Conservation (phyloP, 83 land plant species). For the Picea engelmannii region DNA sequence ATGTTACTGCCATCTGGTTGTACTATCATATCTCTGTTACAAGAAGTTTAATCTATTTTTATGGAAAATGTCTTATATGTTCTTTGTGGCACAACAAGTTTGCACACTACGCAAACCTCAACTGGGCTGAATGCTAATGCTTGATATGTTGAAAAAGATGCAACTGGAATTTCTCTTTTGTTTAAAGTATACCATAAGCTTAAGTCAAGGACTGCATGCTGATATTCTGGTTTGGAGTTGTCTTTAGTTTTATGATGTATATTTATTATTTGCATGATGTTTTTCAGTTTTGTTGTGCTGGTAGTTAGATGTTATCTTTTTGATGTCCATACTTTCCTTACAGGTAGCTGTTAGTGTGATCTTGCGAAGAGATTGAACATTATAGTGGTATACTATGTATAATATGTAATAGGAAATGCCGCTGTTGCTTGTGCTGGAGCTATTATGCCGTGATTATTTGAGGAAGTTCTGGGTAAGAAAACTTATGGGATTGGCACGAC, state of each 20-base stretch:
- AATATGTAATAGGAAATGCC: too few species aligned
- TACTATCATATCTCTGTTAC: background rate
- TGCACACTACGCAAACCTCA: background rate
- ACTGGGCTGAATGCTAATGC: background rate
- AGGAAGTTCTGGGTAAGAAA: too few species aligned
- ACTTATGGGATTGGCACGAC: too few species aligned
- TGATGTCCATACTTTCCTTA: too few species aligned
- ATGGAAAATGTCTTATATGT: background rate
- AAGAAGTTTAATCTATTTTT: background rate
- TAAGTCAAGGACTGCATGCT: background rate
- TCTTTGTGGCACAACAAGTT: background rate
- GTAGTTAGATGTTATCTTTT: too few species aligned
- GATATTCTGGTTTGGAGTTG: background rate
- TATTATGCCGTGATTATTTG: too few species aligned
- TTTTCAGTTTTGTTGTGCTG: background rate
- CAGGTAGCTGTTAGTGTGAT: too few species aligned
- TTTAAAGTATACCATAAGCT: background rate
- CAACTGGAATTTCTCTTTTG: background rate
- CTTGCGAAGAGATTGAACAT: too few species aligned
- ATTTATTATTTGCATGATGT: background rate
- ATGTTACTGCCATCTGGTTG: background rate
- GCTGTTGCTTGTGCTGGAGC: too few species aligned
- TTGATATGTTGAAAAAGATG: background rate
- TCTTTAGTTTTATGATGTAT: background rate
- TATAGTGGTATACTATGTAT: too few species aligned